These are phyloP conservation scores for Syzygium aromaticum DNA, from an alignment of 345 rosid genomes.

Conservation along the genomic window DNA sequence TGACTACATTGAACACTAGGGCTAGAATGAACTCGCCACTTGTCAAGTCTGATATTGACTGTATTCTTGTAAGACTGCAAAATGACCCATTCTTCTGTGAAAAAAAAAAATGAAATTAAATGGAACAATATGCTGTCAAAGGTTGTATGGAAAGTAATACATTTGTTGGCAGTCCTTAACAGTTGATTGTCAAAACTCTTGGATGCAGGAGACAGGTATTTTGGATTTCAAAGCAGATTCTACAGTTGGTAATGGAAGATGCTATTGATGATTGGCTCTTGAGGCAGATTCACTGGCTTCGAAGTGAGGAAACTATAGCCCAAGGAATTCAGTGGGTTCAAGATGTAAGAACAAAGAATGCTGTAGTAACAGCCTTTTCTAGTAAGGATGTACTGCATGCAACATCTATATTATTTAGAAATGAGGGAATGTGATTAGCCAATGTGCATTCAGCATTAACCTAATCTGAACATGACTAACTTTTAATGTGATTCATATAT, in stretches of 20 bases:
- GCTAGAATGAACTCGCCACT: background rate
- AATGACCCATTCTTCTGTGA: background rate
- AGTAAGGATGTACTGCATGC: background rate
- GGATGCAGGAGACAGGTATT: constrained; percentile 84
- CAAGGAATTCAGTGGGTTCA: constrained; percentile 80
- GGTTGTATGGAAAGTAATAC: background rate
- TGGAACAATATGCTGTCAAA: background rate
- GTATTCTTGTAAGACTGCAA: background rate
- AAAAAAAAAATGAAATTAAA: background rate
- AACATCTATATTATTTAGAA: background rate
- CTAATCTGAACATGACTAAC: background rate
- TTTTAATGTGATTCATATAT: background rate
- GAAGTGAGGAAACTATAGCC: constrained; percentile 73
- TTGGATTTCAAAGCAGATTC: constrained; percentile 95
- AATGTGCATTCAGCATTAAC: background rate
- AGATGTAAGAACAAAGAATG: constrained; percentile 55
- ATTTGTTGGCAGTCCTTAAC: background rate
- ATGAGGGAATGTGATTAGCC: background rate
- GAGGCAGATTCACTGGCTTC: constrained; percentile 79
- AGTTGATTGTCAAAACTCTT: constrained; percentile 4
- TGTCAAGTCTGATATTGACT: background rate
- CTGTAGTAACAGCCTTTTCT: background rate
- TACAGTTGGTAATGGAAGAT: constrained; percentile 96
- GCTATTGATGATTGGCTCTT: constrained; percentile 96
- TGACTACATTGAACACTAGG: background rate